Evolutionary conservation across 2,329 filamentous ascomycete genomes (phyloP).

Genomic region (Hymenoscyphus salicellus): DNA sequence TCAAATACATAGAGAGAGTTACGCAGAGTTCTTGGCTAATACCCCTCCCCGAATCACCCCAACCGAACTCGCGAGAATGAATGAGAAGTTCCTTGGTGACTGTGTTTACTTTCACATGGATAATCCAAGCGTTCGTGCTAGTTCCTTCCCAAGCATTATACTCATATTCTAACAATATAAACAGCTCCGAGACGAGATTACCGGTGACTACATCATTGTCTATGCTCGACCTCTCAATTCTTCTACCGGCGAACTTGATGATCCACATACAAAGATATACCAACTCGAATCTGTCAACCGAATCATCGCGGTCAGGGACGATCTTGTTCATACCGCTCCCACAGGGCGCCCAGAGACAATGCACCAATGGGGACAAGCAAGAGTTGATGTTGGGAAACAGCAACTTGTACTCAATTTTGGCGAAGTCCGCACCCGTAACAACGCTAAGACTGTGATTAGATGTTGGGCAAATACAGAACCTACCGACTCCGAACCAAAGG

Average conservation of each 20-base stretch:
- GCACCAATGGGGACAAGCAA: not conserved
- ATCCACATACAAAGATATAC: not conserved
- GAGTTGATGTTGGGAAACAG: not conserved
- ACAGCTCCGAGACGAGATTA: not conserved
- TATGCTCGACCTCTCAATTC: not conserved
- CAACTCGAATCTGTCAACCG: not conserved
- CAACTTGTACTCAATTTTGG: not conserved
- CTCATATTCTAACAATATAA: not conserved
- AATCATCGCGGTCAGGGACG: not conserved
- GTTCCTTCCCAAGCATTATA: not conserved
- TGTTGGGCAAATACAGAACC: not conserved
- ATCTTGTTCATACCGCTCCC: not conserved
- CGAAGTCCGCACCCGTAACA: not conserved
- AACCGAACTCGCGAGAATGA: not conserved
- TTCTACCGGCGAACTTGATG: not conserved
- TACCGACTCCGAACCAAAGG: not conserved
- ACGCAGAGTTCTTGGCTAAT: not conserved
- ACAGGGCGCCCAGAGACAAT: no score
- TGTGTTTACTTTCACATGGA: not conserved
- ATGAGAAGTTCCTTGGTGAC: not conserved
- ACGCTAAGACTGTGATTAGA: not conserved
- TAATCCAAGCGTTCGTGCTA: not conserved
- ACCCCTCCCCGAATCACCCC: not conserved
- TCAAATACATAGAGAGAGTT: no score
- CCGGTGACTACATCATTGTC: not conserved